Evolutionary conservation across 805 yeast genomes (phyloP), one percentile per base, ranked within the genome.

Genomic region (Brettanomyces sp.): DNA sequence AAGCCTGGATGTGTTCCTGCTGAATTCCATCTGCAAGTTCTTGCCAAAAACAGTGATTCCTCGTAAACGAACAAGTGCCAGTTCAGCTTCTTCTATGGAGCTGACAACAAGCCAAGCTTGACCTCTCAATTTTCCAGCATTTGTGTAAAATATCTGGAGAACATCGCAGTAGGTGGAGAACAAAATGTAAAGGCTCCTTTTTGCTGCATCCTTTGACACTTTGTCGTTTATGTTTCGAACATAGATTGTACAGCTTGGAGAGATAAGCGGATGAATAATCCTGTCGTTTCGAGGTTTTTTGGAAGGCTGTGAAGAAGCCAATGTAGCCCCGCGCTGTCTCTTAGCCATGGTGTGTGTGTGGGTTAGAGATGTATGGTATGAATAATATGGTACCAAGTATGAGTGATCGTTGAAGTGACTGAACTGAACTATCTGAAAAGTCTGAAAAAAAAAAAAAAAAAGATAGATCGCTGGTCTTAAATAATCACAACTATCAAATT

Each of bases 141-240:
- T 67, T 24, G 73, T 57, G 42, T 68, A 60, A 9, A 49, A 60
- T 9, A 85, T 68, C 9, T 75, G 73, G 4, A 82, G 56, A 3
- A 85, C 75, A 55, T 82, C 88, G 0, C 88, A 89, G 58, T 70
- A 82, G 0, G 80, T 73, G 12, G 81, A 66, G 52, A 81, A 82
- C 5, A 82, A 56, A 18, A 82, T 55, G 54, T 76, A 82, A 11
- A 85, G 62, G 52, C 74, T 76, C 45, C 75, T 74, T 52, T 74
- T 74, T 48, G 82, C 54, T 24, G 68, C 61, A 1, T 55, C 42
- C 1, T 64, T 56, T 24, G 73, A 68, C 44, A 82, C 63, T 52
- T 80, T 71, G 49, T 81, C 82, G 52, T 79, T 77, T 37, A 83
- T 58, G 53, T 83, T 82, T 50, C 72, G 69, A 8, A 80, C 54